phyloP scores from a whole-genome alignment of 176 grass and related monocot species.

The Paspalum notatum region DNA sequence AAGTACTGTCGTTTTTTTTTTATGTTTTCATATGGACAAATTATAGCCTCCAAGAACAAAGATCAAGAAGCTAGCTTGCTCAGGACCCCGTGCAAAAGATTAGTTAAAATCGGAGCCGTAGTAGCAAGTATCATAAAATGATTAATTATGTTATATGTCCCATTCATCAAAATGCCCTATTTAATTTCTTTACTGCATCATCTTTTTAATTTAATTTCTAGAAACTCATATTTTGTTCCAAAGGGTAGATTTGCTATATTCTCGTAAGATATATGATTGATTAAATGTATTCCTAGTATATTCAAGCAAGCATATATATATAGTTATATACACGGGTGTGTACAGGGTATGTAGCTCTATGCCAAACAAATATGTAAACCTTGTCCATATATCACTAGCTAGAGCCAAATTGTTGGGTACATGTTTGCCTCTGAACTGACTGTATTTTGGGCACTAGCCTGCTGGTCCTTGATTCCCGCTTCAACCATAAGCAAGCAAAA shows the following conservation, averaged over 20 bases:
- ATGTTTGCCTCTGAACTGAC: slow-evolving; percentile 29
- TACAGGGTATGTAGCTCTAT: neutral
- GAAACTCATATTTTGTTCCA: neutral
- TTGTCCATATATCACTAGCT: neutral
- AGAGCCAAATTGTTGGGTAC: neutral
- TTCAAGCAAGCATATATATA: neutral
- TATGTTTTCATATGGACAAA: neutral
- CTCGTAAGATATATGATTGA: neutral
- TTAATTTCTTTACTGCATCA: neutral
- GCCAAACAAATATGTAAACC: neutral
- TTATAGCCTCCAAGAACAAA: neutral
- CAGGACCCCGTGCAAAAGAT: neutral
- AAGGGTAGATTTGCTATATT: neutral
- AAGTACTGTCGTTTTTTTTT: neutral
- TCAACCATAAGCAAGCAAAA: slow-evolving; percentile 14
- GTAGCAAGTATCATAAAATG: neutral
- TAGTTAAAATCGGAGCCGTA: neutral
- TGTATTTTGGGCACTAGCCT: slow-evolving; percentile 26
- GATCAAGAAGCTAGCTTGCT: neutral
- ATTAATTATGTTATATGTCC: neutral
- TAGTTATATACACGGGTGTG: neutral
- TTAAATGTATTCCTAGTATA: neutral
- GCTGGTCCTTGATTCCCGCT: slow-evolving; percentile 19
- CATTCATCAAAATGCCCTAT: neutral
- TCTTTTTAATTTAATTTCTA: too few relatives aligned